Base-by-base conservation (phyloP, 129 eudicot genomes). In the carrot (Daucus carota) region DNA sequence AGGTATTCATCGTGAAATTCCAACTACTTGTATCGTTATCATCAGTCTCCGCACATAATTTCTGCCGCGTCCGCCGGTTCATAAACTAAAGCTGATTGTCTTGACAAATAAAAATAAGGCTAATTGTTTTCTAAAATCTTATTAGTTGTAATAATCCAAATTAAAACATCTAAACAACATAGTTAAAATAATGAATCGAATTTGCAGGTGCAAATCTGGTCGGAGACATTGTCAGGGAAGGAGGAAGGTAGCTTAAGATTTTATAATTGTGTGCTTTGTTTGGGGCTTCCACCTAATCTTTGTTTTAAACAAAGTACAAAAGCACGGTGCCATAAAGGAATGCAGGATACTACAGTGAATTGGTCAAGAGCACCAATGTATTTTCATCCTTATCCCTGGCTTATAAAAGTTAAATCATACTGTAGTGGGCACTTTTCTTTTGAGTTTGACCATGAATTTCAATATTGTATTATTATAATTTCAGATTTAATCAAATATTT, bases 231-330 rank as follows among this genome's bases (percentile, higher is more conserved):
- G 45, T 69, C 31, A 66, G 15, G 73, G 14, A n/a, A 18, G n/a
- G 48, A 40, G 73, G 73, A 70, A 70, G 73, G 48, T 40, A 11
- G 46, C 28, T 36, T 11, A 70, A 52, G 52, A 34, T 78, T 18
- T 26, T 12, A 42, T 34, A 70, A 48, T 34, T 69, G 22, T 24
- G 31, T 75, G 78, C 1, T 67, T 65, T 34, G 73, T 34, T 34
- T 34, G 28, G 22, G 73, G 46, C 22, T 33, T 48, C 52, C 75
- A 78, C 75, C 75, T 70, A 50, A 78, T 33, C 68, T 20, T 69
- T 48, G 29, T 67, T 50, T 76, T 40, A 78, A 70, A 48, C 72
- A 75, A 40, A 60, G 29, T 40, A 70, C 40, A 38, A 40, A 76
- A 34, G 67, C 40, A 47, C 32, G 24, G 68, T 13, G 54, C 36